phyloP scores from a whole-genome alignment of 116 monocot genomes.

The Papilionanthe hybrid region DNA sequence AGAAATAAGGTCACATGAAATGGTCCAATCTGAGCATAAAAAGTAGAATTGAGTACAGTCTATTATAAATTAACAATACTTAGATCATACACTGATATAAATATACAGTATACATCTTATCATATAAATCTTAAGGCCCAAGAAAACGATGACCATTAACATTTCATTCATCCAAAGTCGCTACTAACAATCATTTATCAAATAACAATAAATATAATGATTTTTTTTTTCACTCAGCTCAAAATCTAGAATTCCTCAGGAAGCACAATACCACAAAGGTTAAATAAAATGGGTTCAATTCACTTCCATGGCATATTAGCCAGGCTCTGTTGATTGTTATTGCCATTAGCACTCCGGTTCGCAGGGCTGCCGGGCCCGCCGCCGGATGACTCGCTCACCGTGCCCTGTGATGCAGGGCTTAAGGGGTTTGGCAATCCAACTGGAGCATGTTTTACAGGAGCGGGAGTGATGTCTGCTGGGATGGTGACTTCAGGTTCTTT shows the following conservation, averaged over 20 bases:
- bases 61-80: neutral
- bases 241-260: neutral
- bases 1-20: neutral
- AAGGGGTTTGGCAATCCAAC: slow-evolving; percentile 9
- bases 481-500: slow-evolving; percentile 4
- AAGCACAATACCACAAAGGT: neutral
- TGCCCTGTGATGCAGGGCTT: slow-evolving; percentile 43
- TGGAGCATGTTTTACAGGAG: slow-evolving; percentile 3
- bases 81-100: neutral
- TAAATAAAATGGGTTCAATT: neutral
- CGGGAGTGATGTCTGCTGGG: neutral
- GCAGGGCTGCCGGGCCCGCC: slow-evolving; percentile 46
- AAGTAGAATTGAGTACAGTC: neutral
- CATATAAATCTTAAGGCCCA: neutral
- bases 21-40: neutral
- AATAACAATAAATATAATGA: slow-evolving; percentile 1
- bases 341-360: slow-evolving; percentile 27
- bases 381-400: slow-evolving; percentile 45
- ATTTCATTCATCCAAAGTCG: too few relatives aligned
- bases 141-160: neutral
- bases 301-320: slow-evolving; percentile 47
- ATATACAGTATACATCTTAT: neutral
- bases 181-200: neutral
- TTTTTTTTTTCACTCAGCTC: neutral
- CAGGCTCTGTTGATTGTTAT: slow-evolving; percentile 27